Evolutionary conservation across 169 alveolate genomes (phyloP).

Genomic region (Pseudocohnilembus persalinus): DNA sequence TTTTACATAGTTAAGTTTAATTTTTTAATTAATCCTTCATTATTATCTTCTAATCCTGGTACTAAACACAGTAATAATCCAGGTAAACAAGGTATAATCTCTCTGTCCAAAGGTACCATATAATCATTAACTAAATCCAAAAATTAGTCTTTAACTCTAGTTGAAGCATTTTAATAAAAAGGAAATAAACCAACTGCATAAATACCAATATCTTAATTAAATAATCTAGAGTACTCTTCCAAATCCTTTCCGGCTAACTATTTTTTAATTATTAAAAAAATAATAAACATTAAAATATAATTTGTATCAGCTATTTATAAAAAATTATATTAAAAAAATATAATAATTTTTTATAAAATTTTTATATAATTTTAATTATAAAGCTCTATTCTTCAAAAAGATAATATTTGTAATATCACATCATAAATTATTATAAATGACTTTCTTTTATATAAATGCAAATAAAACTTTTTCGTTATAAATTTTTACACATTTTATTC

Average conservation of each 20-base stretch:
- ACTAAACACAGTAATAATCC: conserved; percentile 43
- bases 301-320: too few species aligned
- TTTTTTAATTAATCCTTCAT: conserved; percentile 32
- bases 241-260: conserved; percentile 8
- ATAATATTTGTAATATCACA: too few species aligned
- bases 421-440: too few species aligned
- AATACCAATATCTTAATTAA: conserved; percentile 38
- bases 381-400: too few species aligned
- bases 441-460: too few species aligned
- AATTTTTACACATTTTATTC: too few species aligned
- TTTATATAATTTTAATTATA: conserved; percentile 10
- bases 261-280: too few species aligned
- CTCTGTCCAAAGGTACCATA: conserved; percentile 38
- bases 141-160: conserved; percentile 26
- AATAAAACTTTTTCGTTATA: too few species aligned
- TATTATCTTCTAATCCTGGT: conserved; percentile 51
- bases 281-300: too few species aligned
- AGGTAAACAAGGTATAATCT: conserved; percentile 38
- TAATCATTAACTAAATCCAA: conserved; percentile 26
- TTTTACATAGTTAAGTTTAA: conserved; percentile 8
- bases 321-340: too few species aligned
- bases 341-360: background rate
- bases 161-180: conserved; percentile 43
- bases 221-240: conserved; percentile 18
- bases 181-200: conserved; percentile 51